Percentiles rank a stretch among this genome's conserved stretches.
These are phyloP conservation scores for Colletotrichum endophyticum DNA, from an alignment of 2,329 filamentous ascomycete species.

Conservation along the genomic window DNA sequence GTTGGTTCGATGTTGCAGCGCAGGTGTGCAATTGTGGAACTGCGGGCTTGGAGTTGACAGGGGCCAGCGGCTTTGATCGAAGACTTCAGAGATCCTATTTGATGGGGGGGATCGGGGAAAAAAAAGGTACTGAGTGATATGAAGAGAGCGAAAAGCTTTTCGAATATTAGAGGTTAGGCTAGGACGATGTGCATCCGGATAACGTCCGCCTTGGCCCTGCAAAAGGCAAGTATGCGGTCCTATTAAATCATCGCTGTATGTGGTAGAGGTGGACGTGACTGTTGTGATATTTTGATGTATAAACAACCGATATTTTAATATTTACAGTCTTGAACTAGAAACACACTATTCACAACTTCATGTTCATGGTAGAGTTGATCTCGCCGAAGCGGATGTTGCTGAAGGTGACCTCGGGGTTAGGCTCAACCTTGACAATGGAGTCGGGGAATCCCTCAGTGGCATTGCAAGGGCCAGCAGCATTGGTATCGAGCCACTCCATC, in stretches of 20 bases:
- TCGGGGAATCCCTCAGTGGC: slow-evolving; percentile 56
- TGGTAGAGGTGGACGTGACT: rapidly evolving
- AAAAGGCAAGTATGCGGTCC: neutral
- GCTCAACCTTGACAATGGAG: slow-evolving; percentile 46
- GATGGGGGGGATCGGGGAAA: too few species aligned
- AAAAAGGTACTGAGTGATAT: neutral
- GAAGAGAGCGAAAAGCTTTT: rapidly evolving
- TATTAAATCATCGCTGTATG: too few species aligned
- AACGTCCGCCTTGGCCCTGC: neutral
- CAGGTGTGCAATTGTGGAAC: neutral
- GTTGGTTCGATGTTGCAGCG: neutral
- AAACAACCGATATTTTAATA: neutral
- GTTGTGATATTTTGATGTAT: neutral
- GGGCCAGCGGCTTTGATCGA: rapidly evolving
- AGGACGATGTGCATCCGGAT: neutral
- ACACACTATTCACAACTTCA: neutral
- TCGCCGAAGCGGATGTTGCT: slow-evolving; percentile 63
- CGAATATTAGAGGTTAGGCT: rapidly evolving
- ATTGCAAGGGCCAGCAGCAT: slow-evolving; percentile 57
- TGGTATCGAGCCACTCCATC: slow-evolving; percentile 63
- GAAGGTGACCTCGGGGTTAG: slow-evolving; percentile 56
- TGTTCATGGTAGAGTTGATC: slow-evolving; percentile 41
- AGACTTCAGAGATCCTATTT: neutral
- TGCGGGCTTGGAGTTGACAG: neutral
- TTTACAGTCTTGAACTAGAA: neutral